Conservation (phyloP, 2,329 filamentous ascomycete species). For the Neopestalotiopsis rosae region DNA sequence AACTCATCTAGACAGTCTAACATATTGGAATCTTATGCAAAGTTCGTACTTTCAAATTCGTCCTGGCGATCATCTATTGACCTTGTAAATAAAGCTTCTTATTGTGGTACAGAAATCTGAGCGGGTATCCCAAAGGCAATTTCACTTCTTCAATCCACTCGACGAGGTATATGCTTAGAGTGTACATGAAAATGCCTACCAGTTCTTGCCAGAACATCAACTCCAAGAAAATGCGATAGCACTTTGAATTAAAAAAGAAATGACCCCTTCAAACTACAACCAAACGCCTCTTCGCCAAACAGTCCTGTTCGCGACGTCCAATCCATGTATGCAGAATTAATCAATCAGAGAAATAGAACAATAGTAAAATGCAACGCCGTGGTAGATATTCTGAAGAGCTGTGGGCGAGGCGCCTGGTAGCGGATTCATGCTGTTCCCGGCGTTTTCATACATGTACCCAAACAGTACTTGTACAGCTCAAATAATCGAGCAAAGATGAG, state of each 20-base stretch:
- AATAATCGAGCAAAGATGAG: not conserved
- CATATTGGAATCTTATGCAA: not conserved
- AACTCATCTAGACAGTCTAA: not conserved
- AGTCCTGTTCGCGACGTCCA: not conserved
- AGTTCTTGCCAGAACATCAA: constrained; percentile 9
- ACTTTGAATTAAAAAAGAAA: not conserved
- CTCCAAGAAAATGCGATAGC: constrained; percentile 10
- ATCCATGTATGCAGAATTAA: not conserved
- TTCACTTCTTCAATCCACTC: not conserved
- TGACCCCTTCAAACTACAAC: not conserved
- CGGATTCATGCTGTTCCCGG: not conserved
- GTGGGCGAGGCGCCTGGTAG: not conserved
- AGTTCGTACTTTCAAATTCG: not conserved
- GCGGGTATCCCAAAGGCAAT: constrained; percentile 9
- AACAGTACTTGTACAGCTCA: not conserved
- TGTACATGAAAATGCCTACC: constrained; percentile 9
- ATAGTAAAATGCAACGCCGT: not conserved
- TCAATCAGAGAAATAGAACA: not conserved
- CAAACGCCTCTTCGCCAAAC: constrained; percentile 7
- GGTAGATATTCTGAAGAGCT: not conserved
- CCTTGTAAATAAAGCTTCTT: not conserved
- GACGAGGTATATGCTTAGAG: constrained; percentile 15
- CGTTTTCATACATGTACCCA: not conserved
- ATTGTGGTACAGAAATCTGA: constrained; percentile 5
- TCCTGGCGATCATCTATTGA: not conserved